phyloP scores from a whole-genome alignment of 495 filamentous ascomycete species.

The Neurospora sp. region DNA sequence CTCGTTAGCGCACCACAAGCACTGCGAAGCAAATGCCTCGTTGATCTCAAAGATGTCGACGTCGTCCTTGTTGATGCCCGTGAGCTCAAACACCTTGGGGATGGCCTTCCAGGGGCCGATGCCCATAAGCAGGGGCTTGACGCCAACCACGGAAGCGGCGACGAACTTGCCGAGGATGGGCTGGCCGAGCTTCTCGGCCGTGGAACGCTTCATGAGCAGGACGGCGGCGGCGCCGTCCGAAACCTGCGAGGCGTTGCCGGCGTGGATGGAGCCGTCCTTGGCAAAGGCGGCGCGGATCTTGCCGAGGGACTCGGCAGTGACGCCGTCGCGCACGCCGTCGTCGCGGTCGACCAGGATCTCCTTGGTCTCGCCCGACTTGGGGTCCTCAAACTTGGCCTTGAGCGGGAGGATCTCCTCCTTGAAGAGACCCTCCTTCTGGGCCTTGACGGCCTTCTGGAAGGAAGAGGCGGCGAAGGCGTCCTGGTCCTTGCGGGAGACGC shows the following conservation, averaged over 20 bases:
- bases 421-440: constrained; percentile 83
- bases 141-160: constrained; percentile 72
- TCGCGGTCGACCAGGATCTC: constrained; percentile 75
- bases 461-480: constrained; percentile 83
- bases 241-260: constrained; percentile 91
- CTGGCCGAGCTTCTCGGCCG: constrained; percentile 80
- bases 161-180: constrained; percentile 83
- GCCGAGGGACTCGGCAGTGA: constrained; percentile 72
- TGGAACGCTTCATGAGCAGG: constrained; percentile 88
- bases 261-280: constrained; percentile 90
- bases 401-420: constrained; percentile 86
- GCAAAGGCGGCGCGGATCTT: constrained; percentile 91
- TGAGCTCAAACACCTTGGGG: constrained; percentile 78
- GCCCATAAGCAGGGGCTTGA: constrained; percentile 90
- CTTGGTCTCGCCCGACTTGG: constrained; percentile 81
- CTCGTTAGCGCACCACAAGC: constrained; percentile 85
- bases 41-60: constrained; percentile 99
- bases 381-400: constrained; percentile 73
- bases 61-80: constrained; percentile 77
- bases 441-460: constrained; percentile 79
- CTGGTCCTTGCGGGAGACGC: constrained; percentile 61
- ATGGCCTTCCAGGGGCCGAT: constrained; percentile 94
- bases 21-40: constrained; percentile 95
- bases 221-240: constrained; percentile 94
- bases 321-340: constrained; percentile 77